Conservation (phyloP, 1,284 basidiomycete genomes). For the Singerocomus inundabilis region DNA sequence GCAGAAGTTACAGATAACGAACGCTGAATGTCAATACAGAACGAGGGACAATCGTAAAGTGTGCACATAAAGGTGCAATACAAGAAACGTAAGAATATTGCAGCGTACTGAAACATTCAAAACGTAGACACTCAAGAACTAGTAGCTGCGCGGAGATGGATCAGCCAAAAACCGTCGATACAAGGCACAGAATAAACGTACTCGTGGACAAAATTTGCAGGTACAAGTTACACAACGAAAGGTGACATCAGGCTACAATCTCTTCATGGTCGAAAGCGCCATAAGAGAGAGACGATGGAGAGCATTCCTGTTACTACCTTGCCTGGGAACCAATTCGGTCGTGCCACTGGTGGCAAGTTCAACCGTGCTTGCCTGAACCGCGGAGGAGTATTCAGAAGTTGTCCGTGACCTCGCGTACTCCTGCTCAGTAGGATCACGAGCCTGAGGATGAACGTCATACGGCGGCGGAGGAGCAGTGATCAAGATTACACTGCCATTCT, state of each 20-base stretch:
- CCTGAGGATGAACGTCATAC: constrained; percentile 16
- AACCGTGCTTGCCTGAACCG: constrained; percentile 12
- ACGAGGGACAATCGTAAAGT: constrained; percentile 5
- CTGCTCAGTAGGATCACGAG: constrained; percentile 7
- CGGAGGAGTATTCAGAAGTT: constrained; percentile 25
- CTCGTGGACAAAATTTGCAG: constrained; percentile 1
- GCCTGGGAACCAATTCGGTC: constrained; percentile 17
- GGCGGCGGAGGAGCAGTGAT: constrained; percentile 31
- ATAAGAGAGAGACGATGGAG: constrained; percentile 30
- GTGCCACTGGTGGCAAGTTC: constrained; percentile 13
- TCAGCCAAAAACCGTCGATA: background rate
- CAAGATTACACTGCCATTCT: constrained; percentile 32
- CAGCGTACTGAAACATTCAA: background rate
- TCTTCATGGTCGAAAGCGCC: constrained; percentile 29
- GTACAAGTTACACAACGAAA: constrained; percentile 1
- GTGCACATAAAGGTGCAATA: constrained; percentile 4
- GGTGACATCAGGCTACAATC: constrained; percentile 7
- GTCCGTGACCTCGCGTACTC: constrained; percentile 18
- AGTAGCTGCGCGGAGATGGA: background rate
- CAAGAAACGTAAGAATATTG: background rate
- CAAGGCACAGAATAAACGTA: constrained; percentile 11
- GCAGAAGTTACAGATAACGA: constrained; percentile 4
- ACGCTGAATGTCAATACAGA: constrained; percentile 18
- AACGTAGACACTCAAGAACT: background rate
- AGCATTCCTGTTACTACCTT: constrained; percentile 18